Percentiles rank a stretch among this genome's conserved stretches.
phyloP scores from a whole-genome alignment of 2,329 filamentous ascomycete genomes.

The Tolypocladium tropicale region DNA sequence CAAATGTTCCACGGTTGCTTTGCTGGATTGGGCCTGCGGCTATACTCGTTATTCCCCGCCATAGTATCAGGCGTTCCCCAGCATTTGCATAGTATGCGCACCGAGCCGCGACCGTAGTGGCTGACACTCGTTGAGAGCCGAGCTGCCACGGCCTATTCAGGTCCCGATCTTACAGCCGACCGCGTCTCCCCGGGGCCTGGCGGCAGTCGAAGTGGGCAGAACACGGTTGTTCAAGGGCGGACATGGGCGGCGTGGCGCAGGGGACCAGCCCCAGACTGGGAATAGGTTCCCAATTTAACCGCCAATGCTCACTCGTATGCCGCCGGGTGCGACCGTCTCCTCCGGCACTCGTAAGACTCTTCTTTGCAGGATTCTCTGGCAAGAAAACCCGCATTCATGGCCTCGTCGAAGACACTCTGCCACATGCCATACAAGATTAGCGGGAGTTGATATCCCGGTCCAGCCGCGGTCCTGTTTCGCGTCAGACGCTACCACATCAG shows the following conservation, averaged over 20 bases:
- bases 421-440: background rate
- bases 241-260: background rate
- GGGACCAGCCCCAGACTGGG: constrained; percentile 6
- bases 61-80: too few species aligned
- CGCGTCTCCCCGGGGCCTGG: background rate
- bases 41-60: too few species aligned
- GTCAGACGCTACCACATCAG: background rate
- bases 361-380: background rate
- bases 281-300: constrained; percentile 7
- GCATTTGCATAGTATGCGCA: too few species aligned
- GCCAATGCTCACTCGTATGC: too few species aligned
- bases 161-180: background rate
- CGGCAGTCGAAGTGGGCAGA: background rate
- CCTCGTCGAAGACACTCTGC: background rate
- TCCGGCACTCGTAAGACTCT: background rate
- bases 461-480: background rate
- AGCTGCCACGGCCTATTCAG: background rate
- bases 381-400: background rate
- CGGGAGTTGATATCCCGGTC: background rate
- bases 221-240: background rate
- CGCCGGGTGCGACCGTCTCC: background rate
- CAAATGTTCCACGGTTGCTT: background rate
- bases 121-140: too few species aligned
- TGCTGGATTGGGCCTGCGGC: too few species aligned
- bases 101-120: too few species aligned